Conservation (phyloP, 2,329 filamentous ascomycete genomes). For the Sphaerulina musiva region DNA sequence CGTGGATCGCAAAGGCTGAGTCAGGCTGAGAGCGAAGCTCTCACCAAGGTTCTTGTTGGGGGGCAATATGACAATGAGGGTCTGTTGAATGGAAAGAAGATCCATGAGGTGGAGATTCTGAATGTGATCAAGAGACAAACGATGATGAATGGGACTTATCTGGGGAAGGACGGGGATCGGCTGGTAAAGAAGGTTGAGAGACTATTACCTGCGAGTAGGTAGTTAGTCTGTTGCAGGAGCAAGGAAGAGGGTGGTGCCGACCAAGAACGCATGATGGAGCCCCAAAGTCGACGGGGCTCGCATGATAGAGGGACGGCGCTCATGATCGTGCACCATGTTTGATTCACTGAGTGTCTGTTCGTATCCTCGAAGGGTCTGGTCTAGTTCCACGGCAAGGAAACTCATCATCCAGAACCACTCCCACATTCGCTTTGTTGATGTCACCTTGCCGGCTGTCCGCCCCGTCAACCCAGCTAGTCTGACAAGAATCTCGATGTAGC, state of each 20-base stretch:
- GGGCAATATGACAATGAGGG: conserved; percentile 16
- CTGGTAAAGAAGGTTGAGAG: conserved; percentile 31
- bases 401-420: too few species aligned
- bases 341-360: too few species aligned
- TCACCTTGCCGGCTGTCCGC: too few species aligned
- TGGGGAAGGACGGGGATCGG: conserved; percentile 25
- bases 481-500: too few species aligned
- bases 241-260: background rate
- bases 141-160: conserved; percentile 25
- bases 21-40: background rate
- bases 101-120: conserved; percentile 16
- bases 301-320: too few species aligned
- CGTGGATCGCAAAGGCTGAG: background rate
- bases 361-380: too few species aligned
- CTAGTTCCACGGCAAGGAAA: too few species aligned
- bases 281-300: too few species aligned
- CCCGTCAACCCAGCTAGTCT: too few species aligned
- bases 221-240: background rate
- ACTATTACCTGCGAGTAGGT: conserved; percentile 10
- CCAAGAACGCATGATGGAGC: background rate
- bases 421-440: too few species aligned
- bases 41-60: conserved; percentile 20
- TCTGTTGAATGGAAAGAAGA: conserved; percentile 3
- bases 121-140: conserved; percentile 21
- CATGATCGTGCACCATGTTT: too few species aligned